Evolutionary conservation across 2,329 filamentous ascomycete genomes (phyloP), one percentile per base, ranked within the genome.

Genomic region (Blumeria graminis): DNA sequence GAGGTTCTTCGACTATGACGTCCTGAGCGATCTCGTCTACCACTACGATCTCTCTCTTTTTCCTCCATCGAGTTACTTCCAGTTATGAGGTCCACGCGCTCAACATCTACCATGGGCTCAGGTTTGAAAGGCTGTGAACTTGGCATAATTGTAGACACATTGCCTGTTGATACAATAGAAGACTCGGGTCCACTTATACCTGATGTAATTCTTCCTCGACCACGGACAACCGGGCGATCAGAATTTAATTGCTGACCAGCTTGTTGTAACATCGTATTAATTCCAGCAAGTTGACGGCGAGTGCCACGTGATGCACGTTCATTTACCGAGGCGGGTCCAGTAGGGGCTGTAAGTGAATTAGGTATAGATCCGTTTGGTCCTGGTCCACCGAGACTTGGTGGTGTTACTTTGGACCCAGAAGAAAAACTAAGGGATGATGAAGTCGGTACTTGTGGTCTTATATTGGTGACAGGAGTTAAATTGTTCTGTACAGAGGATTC

Each of bases 251-350:
- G 60, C 62, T 75, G 65, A 63, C 63, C 73, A 0, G 72, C 71
- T 64, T 76, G 73, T 60, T 76, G 73, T 3, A 80, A 70, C 55
- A 73, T 76, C 59, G 68, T 78, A 61, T 80, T 78, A 58, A 82
- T 81, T 50, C 75, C 74, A 11, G 74, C 73, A 34, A 82, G 68
- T 61, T 81, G 76, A 57, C 77, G 65, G 56, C 71, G 61, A 60
- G 64, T 68, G 18, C 64, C 62, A 50, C 65, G 58, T 33, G 57
- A 45, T 48, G 58, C 61, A 53, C 66, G 63, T 46, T 67, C 65
- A n/a, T 54, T 62, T 33, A 61, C 58, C n/a, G 64, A 67, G 35
- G 66, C 61, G 48, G 66, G 65, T 7, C 66, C 66, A 10, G 66
- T 67, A 36, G 66, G 65, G 22, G 65, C 61, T 28, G 59, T 58